Conservation (phyloP, 2,329 filamentous ascomycete species). For the Sphaerulina populicola region DNA sequence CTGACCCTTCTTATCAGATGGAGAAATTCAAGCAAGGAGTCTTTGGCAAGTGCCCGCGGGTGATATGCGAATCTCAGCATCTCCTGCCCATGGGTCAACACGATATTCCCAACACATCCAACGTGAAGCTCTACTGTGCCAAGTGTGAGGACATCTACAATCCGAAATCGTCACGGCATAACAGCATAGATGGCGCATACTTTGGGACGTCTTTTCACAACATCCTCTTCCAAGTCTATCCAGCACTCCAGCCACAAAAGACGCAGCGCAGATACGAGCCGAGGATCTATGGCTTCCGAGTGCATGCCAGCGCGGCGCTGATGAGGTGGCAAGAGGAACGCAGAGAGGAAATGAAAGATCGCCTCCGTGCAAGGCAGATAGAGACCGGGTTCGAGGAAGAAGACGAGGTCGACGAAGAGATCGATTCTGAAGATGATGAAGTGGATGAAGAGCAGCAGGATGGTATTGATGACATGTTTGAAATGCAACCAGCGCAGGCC, state of each 20-base stretch:
- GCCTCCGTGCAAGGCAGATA: slow-evolving; percentile 60
- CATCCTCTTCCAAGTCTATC: slow-evolving; percentile 98
- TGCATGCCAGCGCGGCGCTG: slow-evolving; percentile 80
- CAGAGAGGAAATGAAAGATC: slow-evolving; percentile 71
- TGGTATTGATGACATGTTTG: slow-evolving; percentile 42
- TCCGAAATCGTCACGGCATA: slow-evolving; percentile 92
- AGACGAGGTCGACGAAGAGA: slow-evolving; percentile 51
- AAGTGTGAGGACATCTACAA: slow-evolving; percentile 99
- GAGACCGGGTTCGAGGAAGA: slow-evolving; percentile 73
- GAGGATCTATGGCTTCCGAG: slow-evolving; percentile 87
- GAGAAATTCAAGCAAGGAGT: slow-evolving; percentile 98
- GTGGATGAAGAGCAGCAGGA: slow-evolving; percentile 54
- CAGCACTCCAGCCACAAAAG: slow-evolving; percentile 78
- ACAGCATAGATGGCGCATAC: slow-evolving; percentile 92
- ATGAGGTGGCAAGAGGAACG: slow-evolving; percentile 82
- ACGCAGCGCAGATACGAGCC: slow-evolving; percentile 78
- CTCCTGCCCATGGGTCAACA: slow-evolving; percentile 91
- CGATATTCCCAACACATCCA: slow-evolving; percentile 76
- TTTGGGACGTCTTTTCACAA: slow-evolving; percentile 98
- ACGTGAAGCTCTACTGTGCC: slow-evolving; percentile 94
- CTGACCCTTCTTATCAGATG: slow-evolving; percentile 51
- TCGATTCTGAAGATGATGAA: slow-evolving; percentile 48
- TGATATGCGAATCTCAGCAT: slow-evolving; percentile 87
- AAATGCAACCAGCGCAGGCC: slow-evolving; percentile 24
- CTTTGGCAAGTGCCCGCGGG: slow-evolving; percentile 95